Evolutionary conservation across 352 stramenopile species (phyloP).

Genomic region (Pythium diclinum): DNA sequence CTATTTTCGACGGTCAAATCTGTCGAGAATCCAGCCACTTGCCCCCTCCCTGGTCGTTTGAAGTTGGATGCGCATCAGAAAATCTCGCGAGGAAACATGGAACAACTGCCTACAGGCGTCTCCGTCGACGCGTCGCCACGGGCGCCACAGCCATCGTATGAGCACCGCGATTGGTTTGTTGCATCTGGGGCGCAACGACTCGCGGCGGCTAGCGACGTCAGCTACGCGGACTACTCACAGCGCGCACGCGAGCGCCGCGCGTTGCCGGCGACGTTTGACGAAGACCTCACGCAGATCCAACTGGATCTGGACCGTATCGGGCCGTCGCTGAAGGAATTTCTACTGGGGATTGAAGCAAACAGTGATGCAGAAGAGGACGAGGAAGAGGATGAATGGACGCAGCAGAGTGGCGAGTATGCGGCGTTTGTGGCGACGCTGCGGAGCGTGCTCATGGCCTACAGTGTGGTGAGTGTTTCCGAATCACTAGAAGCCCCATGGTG

Average conservation of each 20-base stretch:
- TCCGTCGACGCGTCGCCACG: neutral
- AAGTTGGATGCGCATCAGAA: slow-evolving; percentile 15
- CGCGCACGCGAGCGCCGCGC: slow-evolving; percentile 20
- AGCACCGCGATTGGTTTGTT: slow-evolving; percentile 41
- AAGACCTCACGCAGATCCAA: slow-evolving; percentile 65
- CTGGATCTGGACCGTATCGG: slow-evolving; percentile 61
- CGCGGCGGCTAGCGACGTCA: slow-evolving; percentile 30
- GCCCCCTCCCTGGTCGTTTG: slow-evolving; percentile 5
- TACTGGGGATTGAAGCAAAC: slow-evolving; percentile 27
- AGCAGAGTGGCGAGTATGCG: slow-evolving; percentile 26
- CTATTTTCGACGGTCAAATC: neutral
- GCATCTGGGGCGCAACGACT: slow-evolving; percentile 40
- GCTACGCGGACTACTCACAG: slow-evolving; percentile 43
- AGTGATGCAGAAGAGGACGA: slow-evolving; percentile 7
- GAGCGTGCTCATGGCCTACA: slow-evolving; percentile 60
- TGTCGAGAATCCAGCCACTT: slow-evolving; percentile 14
- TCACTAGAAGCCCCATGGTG: too few species aligned
- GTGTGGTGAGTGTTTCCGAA: slow-evolving; percentile 45
- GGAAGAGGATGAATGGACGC: slow-evolving; percentile 27
- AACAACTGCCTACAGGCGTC: neutral
- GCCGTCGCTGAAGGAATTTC: slow-evolving; percentile 52
- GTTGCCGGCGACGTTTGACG: slow-evolving; percentile 30
- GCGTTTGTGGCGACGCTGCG: slow-evolving; percentile 38
- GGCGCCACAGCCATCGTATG: neutral
- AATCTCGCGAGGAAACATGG: slow-evolving; percentile 18